Base-by-base conservation (phyloP, 208 protist species). In the Trypanosoma grayi region DNA sequence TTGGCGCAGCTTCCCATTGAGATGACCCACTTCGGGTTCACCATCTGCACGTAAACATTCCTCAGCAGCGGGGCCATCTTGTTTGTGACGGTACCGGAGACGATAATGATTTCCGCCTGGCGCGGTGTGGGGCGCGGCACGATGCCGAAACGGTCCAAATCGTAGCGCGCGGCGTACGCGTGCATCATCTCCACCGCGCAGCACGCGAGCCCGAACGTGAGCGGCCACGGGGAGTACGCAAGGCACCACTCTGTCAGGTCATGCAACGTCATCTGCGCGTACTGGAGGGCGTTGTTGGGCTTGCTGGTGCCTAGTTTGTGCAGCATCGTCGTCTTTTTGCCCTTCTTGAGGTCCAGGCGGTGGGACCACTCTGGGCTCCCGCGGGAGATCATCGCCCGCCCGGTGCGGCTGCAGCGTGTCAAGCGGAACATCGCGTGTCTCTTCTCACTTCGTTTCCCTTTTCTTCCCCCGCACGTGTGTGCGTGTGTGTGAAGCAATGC, bases 141-240 rank as follows among this genome's bases (percentile, higher is more conserved):
- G 61, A 99, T 98, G 72, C 97, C 97, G 64, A 98, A 98, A 37
- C 98, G 89, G 85, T 99, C 97, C 69, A 98, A 80, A 74, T 99
- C 98, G 72, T 99, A 99, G 8, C 98, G 89, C 8, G 94, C 74
- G 28, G 90, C 88, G 72, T 97, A 97, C n/a, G 67, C 79, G 80
- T 98, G 96, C 96, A 98, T 99, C 97, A 99, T 98, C 66, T 99
- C 97, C 54, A 99, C 97, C 5, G 97, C 97, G 58, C 96, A 98
- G 79, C 97, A 98, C 1, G 97, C 97, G 28, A 98, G 81, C 72
- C 98, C 98, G 69, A 99, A 99, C 25, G 98, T 99, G 64, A 99
- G 96, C 25, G 97, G 98, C 98, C 98, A 99, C 14, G 98, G 90
- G 4, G 97, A 99, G 70, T 97, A 92, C 34, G 85, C 79, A n/a